Evolutionary conservation across 2,329 filamentous ascomycete genomes (phyloP).

Genomic region (Ascochyta fabae): DNA sequence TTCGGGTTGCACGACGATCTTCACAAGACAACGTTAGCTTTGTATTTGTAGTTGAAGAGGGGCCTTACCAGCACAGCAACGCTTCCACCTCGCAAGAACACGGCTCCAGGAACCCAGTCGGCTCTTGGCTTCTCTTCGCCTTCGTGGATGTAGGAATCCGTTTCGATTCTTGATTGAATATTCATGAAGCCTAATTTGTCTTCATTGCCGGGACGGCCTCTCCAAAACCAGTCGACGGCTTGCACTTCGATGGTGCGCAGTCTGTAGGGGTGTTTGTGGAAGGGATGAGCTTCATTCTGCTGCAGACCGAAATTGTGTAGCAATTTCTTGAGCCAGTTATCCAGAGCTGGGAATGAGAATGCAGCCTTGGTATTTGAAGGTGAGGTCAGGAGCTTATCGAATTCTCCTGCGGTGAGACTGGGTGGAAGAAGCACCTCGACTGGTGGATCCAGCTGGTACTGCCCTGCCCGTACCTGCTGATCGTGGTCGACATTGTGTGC

Average conservation of each 20-base stretch:
- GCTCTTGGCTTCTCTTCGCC: slow-evolving; percentile 10
- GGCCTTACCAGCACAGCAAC: slow-evolving; percentile 62
- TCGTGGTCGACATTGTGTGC: neutral
- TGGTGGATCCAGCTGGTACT: slow-evolving; percentile 30
- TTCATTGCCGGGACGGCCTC: slow-evolving; percentile 23
- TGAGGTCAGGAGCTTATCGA: slow-evolving; percentile 13
- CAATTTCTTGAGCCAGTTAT: slow-evolving; percentile 60
- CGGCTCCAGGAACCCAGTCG: slow-evolving; percentile 61
- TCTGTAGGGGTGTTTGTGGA: slow-evolving; percentile 58
- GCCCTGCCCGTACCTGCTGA: slow-evolving; percentile 10
- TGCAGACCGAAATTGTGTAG: slow-evolving; percentile 58
- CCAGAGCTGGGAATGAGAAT: slow-evolving; percentile 59
- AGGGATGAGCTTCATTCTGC: slow-evolving; percentile 54
- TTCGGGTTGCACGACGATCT: slow-evolving; percentile 63
- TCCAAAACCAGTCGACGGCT: slow-evolving; percentile 60
- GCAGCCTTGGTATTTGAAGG: slow-evolving; percentile 12
- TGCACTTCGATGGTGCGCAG: slow-evolving; percentile 62
- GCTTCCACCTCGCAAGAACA: slow-evolving; percentile 65
- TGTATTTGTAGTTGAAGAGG: neutral
- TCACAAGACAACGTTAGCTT: slow-evolving; percentile 23
- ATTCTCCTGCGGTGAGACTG: slow-evolving; percentile 50
- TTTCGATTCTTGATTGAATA: slow-evolving; percentile 61
- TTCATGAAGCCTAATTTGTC: slow-evolving; percentile 63
- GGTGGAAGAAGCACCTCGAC: slow-evolving; percentile 53
- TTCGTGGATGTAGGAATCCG: slow-evolving; percentile 49